Evolutionary conservation across 768 basidiomycete species (phyloP).

Genomic region (Tulasnella calospora): DNA sequence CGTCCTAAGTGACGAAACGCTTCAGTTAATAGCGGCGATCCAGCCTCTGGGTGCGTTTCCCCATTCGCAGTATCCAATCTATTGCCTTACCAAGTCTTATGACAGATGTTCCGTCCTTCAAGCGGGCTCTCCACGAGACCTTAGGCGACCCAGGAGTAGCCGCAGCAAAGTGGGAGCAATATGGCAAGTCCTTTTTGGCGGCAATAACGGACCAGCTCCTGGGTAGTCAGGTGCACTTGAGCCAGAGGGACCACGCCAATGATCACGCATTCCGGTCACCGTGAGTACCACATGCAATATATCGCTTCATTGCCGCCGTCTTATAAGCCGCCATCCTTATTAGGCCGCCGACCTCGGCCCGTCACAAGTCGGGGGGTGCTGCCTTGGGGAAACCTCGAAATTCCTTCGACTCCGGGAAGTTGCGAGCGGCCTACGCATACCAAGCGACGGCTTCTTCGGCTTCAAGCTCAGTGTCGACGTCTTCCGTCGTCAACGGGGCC

Average conservation of each 20-base stretch:
- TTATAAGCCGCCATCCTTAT: not conserved
- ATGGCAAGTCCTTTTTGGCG: slow-evolving; percentile 28
- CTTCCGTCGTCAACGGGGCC: not conserved
- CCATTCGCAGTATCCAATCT: not conserved
- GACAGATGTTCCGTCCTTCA: slow-evolving; percentile 25
- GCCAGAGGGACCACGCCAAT: not conserved
- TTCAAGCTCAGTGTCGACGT: slow-evolving; percentile 7
- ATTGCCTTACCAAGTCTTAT: not conserved
- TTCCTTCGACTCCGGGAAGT: slow-evolving; percentile 5
- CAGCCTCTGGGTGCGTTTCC: slow-evolving; percentile 26
- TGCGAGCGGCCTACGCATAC: not conserved
- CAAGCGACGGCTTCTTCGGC: not conserved
- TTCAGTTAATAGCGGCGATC: slow-evolving; percentile 26
- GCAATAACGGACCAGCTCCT: slow-evolving; percentile 18
- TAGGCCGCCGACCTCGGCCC: not conserved
- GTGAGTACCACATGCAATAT: not conserved
- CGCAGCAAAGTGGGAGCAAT: slow-evolving; percentile 26
- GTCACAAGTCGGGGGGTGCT: not conserved
- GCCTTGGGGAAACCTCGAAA: not conserved
- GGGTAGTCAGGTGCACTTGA: not conserved
- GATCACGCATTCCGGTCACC: slow-evolving; percentile 1
- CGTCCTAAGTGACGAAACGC: slow-evolving; percentile 24
- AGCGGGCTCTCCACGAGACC: slow-evolving; percentile 20
- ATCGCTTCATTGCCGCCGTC: not conserved
- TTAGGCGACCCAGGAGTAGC: slow-evolving; percentile 15